Evolutionary conservation across 352 stramenopile species (phyloP).

Genomic region (Chrysophaeum taylorii): DNA sequence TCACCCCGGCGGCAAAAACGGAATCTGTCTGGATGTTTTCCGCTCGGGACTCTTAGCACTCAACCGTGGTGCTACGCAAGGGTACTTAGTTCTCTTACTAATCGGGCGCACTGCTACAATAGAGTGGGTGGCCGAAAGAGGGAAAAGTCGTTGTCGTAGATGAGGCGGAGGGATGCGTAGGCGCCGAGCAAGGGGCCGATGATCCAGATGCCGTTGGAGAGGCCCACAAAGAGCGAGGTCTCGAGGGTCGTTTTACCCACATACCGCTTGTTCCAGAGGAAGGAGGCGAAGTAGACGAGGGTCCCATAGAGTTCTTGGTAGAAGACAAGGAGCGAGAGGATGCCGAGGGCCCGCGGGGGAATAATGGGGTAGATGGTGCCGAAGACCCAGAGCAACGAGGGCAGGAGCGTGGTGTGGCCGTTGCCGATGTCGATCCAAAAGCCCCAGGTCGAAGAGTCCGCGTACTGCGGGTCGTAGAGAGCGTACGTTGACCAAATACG

Average conservation of each 20-base stretch:
- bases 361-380: conserved; percentile 17
- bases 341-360: conserved; percentile 22
- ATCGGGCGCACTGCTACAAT: no score
- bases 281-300: conserved; percentile 35
- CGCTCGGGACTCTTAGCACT: no score
- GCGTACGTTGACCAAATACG: conserved; percentile 38
- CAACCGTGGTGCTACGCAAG: no score
- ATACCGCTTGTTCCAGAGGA: conserved; percentile 27
- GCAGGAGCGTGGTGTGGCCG: conserved; percentile 33
- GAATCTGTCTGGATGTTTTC: no score
- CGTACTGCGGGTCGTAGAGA: conserved; percentile 32
- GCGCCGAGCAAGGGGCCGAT: conserved; percentile 11
- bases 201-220: conserved; percentile 32
- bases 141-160: neutral
- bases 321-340: conserved; percentile 28
- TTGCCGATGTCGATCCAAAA: conserved; percentile 39
- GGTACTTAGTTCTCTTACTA: no score
- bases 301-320: conserved; percentile 37
- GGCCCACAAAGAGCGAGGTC: conserved; percentile 24
- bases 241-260: conserved; percentile 13
- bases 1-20: no score
- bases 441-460: conserved; percentile 24
- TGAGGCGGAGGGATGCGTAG: neutral
- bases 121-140: no score
- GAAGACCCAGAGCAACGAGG: conserved; percentile 26